Evolutionary conservation across 495 filamentous ascomycete genomes (phyloP), one percentile per base, ranked within the genome.

Genomic region (Podospora pseudoanserina): DNA sequence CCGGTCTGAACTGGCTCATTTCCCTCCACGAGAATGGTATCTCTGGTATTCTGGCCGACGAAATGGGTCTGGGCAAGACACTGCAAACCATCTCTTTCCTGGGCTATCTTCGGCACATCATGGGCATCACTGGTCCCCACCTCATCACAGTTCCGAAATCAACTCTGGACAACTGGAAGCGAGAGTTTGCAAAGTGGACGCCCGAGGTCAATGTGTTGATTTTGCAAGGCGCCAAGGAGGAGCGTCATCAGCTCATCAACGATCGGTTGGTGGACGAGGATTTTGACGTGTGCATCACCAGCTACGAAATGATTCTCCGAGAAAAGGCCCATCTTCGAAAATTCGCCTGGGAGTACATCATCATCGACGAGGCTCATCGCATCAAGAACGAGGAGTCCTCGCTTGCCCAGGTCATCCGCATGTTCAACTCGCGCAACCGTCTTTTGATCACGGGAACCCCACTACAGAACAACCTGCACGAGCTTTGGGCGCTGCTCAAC

Each of bases 301-400:
- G 79, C 60, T 79, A 79, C 70, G 75, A 76, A 69, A 77, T 77
- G 69, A 79, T 99, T 67, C 85, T 99, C 2, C 88, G 95, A 56
- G 96, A 99, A 75, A 98, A 99, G 80, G 84, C 92, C 0, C 92
- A 97, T 73, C 80, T 99, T 59, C 96, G 96, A 81, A 98, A 98
- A 78, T 96, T 98, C 75, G 93, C 96, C 0, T 99, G 96, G 96
- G 95, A 99, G 77, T 99, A 99, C 77, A 98, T 99, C 79, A 97
- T 99, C 77, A 97, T 99, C 65, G 96, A 99, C 74, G 96, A 99
- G 76, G 96, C 96, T 4, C 96, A 99, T 77, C 92, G 96, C 23
- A 98, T 99, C 83, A 99, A 99, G 81, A 99, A 99, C 78, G 96
- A 99, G 77, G 92, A 97, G 77, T 99, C 96, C 0, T 96, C 96